Evolutionary conservation across 768 basidiomycete genomes (phyloP).

Genomic region (Sistotremastrum suecicum): DNA sequence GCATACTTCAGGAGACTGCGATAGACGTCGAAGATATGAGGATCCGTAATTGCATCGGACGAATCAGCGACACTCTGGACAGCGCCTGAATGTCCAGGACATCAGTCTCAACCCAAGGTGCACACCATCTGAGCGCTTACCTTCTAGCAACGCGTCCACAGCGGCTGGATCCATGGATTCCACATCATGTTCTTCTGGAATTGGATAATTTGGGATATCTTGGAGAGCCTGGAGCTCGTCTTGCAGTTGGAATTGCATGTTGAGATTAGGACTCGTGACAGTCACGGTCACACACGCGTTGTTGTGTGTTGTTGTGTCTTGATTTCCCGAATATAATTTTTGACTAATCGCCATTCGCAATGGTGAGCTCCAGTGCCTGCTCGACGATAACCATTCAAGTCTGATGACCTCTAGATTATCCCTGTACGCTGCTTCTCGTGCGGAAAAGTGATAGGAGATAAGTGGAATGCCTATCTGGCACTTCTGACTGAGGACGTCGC

Average conservation of each 20-base stretch:
- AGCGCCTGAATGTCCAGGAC: constrained; percentile 34
- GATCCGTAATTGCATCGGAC: constrained; percentile 55
- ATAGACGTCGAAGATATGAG: constrained; percentile 67
- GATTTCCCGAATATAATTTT: too few species aligned
- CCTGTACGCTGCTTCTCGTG: constrained; percentile 94
- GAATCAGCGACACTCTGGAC: constrained; percentile 70
- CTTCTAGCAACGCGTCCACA: constrained; percentile 40
- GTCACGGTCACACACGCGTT: too few species aligned
- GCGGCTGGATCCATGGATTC: constrained; percentile 32
- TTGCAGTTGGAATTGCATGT: constrained; percentile 58
- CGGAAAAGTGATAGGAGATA: constrained; percentile 94
- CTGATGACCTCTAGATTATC: constrained; percentile 51
- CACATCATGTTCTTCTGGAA: constrained; percentile 55
- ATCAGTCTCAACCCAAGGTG: not conserved
- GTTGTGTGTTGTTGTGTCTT: too few species aligned
- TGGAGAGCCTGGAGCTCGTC: constrained; percentile 59
- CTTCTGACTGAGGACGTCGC: constrained; percentile 66
- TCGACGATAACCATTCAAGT: too few species aligned
- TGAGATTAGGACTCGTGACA: not conserved
- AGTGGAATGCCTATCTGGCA: constrained; percentile 83
- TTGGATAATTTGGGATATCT: constrained; percentile 46
- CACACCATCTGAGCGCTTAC: constrained; percentile 19
- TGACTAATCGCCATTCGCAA: too few species aligned
- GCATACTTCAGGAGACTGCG: constrained; percentile 70
- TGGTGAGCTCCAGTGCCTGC: too few species aligned